These are phyloP conservation scores for Chlamydomonas schloesseri DNA, from an alignment of 139 green algal genomes.

Conservation along the genomic window DNA sequence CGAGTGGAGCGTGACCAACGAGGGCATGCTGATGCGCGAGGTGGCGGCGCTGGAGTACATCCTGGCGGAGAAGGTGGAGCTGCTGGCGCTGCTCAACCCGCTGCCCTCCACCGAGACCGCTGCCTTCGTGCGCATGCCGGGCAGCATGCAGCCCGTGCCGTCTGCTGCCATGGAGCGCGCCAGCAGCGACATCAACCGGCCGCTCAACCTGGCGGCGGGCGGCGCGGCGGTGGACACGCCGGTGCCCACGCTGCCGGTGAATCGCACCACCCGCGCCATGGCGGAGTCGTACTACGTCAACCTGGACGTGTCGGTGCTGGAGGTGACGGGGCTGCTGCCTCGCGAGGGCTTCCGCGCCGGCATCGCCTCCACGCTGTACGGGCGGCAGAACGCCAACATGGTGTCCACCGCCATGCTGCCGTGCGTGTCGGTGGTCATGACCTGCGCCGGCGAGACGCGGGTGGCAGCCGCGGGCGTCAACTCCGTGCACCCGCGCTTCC, in stretches of 20 bases:
- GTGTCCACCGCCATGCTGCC: constrained; percentile 34
- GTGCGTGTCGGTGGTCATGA: constrained; percentile 25
- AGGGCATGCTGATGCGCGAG: constrained; percentile 81
- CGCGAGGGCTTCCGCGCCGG: constrained; percentile 41
- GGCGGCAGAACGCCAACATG: constrained; percentile 1
- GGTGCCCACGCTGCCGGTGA: background rate
- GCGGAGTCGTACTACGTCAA: constrained; percentile 61
- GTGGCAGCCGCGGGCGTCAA: background rate
- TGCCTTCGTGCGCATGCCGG: constrained; percentile 27
- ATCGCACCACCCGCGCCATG: constrained; percentile 24
- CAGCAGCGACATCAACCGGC: background rate
- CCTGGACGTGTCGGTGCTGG: constrained; percentile 65
- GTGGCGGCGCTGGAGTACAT: constrained; percentile 78
- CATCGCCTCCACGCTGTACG: constrained; percentile 30
- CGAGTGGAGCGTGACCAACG: constrained; percentile 81
- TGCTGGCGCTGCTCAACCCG: constrained; percentile 76
- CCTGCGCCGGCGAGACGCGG: background rate
- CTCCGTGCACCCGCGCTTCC: constrained; percentile 53
- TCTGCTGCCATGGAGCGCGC: background rate
- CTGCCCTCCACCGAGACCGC: constrained; percentile 40
- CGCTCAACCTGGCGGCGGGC: too few relatives aligned
- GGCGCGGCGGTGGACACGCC: background rate
- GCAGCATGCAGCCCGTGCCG: background rate
- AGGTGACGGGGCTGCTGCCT: constrained; percentile 57
- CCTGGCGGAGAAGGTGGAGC: constrained; percentile 76